Percentiles rank a stretch among this genome's conserved stretches.
phyloP scores from a whole-genome alignment of 495 filamentous ascomycete species.

The Trichoderma orchidacearum region DNA sequence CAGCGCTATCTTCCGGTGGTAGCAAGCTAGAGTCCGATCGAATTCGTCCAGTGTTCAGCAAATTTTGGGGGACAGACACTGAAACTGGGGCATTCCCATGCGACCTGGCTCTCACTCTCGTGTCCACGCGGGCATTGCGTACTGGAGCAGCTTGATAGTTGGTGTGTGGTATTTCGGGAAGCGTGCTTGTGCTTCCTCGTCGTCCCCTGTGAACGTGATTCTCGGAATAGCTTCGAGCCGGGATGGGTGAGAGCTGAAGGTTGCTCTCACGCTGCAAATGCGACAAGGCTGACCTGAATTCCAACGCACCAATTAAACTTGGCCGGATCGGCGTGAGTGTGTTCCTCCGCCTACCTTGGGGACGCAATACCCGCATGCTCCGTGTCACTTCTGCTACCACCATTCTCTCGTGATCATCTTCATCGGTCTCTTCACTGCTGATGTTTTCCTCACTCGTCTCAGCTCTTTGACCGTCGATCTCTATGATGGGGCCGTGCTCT shows the following conservation, averaged over 20 bases:
- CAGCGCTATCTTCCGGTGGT: neutral
- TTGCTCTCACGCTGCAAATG: slow-evolving; percentile 70
- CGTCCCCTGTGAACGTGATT: slow-evolving; percentile 22
- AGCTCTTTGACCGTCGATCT: slow-evolving; percentile 21
- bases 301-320: slow-evolving; percentile 83
- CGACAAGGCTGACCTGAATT: slow-evolving; percentile 81
- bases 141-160: neutral
- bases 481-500: slow-evolving; percentile 45
- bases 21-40: neutral
- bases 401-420: slow-evolving; percentile 60
- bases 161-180: neutral
- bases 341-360: slow-evolving; percentile 51
- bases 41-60: neutral
- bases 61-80: neutral
- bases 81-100: neutral
- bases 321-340: slow-evolving; percentile 73
- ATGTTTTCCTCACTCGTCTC: slow-evolving; percentile 34
- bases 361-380: slow-evolving; percentile 82
- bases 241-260: slow-evolving; percentile 51
- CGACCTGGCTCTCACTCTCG: neutral
- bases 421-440: slow-evolving; percentile 45
- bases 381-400: slow-evolving; percentile 72
- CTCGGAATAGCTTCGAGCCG: slow-evolving; percentile 59
- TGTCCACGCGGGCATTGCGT: too few species aligned
- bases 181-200: neutral